Conservation (phyloP, 345 rosid genomes). For the Linum trigynum region DNA sequence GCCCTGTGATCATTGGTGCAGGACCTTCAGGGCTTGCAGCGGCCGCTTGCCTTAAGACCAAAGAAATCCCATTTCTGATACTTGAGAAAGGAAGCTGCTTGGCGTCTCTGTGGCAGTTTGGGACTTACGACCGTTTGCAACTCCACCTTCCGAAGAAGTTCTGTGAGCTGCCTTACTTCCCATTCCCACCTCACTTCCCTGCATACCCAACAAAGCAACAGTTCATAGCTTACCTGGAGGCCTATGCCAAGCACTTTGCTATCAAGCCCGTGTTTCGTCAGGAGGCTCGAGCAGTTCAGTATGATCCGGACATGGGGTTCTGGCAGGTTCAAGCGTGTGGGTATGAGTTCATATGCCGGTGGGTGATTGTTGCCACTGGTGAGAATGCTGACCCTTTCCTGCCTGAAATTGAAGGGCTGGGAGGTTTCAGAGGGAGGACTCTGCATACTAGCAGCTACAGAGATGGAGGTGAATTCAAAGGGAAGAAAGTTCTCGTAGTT, state of each 20-base stretch:
- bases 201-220: conserved; percentile 1
- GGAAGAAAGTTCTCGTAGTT: conserved; percentile 52
- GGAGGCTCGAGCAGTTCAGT: background rate
- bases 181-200: background rate
- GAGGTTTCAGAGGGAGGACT: conserved; percentile 22
- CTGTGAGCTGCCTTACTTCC: background rate
- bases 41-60: background rate
- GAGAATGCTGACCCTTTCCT: conserved; percentile 2
- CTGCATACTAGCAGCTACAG: conserved; percentile 59
- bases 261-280: background rate
- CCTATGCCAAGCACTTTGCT: background rate
- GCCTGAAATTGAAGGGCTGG: background rate
- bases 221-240: background rate
- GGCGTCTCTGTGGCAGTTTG: background rate
- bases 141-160: background rate
- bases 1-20: background rate
- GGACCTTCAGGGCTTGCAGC: background rate
- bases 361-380: conserved; percentile 1
- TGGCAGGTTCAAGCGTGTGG: conserved; percentile 4
- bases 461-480: conserved; percentile 44
- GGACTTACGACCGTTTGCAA: background rate
- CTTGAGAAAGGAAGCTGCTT: background rate
- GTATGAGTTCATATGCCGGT: conserved; percentile 2
- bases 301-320: background rate
- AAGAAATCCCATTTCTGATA: background rate